These are phyloP conservation scores for Fusarium guadeloupense DNA, from an alignment of 2,329 filamentous ascomycete genomes.

Conservation along the genomic window DNA sequence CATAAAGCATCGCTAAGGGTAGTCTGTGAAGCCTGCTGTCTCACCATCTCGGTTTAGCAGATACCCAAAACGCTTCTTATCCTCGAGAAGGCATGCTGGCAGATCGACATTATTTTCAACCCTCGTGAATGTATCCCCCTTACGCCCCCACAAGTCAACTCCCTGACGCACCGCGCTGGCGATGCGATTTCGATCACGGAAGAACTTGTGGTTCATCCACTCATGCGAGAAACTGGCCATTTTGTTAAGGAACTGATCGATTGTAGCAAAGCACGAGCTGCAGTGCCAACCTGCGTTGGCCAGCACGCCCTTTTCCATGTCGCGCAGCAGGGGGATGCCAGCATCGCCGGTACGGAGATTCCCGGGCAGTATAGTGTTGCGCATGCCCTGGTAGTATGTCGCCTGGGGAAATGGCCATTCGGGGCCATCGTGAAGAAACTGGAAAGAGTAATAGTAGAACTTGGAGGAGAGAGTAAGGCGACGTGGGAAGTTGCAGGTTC, in stretches of 20 bases:
- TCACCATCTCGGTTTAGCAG: slow-evolving; percentile 57
- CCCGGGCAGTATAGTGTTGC: slow-evolving; percentile 61
- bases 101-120: slow-evolving; percentile 63
- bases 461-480: slow-evolving; percentile 61
- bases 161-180: slow-evolving; percentile 61
- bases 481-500: slow-evolving; percentile 61
- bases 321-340: slow-evolving; percentile 50
- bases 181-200: slow-evolving; percentile 58
- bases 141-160: slow-evolving; percentile 63
- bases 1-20: slow-evolving; percentile 42
- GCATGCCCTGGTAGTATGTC: slow-evolving; percentile 57
- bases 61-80: slow-evolving; percentile 55
- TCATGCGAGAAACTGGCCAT: slow-evolving; percentile 65
- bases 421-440: slow-evolving; percentile 54
- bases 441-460: slow-evolving; percentile 68
- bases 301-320: slow-evolving; percentile 56
- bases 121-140: slow-evolving; percentile 57
- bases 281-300: slow-evolving; percentile 69
- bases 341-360: slow-evolving; percentile 62
- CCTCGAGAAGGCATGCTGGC: slow-evolving; percentile 56
- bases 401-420: slow-evolving; percentile 69
- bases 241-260: slow-evolving; percentile 65
- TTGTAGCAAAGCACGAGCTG: slow-evolving; percentile 66
- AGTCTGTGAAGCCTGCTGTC: slow-evolving; percentile 60
- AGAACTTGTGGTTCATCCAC: slow-evolving; percentile 60